Evolutionary conservation across 2,329 filamentous ascomycete species (phyloP).

Genomic region (Phyllosticta ampelicida): DNA sequence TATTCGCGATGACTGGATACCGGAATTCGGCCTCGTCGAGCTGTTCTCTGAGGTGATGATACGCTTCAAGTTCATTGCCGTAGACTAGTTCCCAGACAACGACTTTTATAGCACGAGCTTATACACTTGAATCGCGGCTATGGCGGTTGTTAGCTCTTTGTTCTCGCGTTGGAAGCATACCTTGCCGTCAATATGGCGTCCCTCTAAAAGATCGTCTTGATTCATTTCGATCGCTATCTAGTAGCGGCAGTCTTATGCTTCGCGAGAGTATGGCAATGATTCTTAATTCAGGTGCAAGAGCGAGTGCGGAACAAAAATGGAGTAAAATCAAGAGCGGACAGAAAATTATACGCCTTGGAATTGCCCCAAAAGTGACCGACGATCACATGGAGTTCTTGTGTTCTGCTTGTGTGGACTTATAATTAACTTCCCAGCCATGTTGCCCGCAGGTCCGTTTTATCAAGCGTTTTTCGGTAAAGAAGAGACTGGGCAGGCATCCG

Average conservation of each 20-base stretch:
- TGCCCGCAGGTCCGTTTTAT: not conserved
- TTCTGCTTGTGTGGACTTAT: too few species aligned
- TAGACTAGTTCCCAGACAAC: not conserved
- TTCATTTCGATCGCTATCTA: too few species aligned
- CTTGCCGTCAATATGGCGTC: not conserved
- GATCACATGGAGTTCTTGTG: too few species aligned
- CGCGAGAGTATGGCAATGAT: too few species aligned
- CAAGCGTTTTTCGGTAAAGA: not conserved
- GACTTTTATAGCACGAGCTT: not conserved
- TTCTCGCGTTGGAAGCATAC: not conserved
- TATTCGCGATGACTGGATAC: not conserved
- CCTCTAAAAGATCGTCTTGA: not conserved
- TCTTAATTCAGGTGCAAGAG: too few species aligned
- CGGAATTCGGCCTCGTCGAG: not conserved
- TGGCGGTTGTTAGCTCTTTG: not conserved
- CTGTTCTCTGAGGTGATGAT: not conserved
- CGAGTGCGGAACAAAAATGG: too few species aligned
- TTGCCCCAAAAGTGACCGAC: too few species aligned
- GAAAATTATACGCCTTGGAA: too few species aligned
- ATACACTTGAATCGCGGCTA: not conserved
- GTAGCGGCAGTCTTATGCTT: too few species aligned
- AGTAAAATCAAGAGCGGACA: too few species aligned
- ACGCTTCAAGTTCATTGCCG: not conserved
- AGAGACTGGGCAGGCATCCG: not conserved
- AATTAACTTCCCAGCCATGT: too few species aligned